Base-by-base conservation (phyloP, 148 eudicot species). In the Fagopyrum tataricum region DNA sequence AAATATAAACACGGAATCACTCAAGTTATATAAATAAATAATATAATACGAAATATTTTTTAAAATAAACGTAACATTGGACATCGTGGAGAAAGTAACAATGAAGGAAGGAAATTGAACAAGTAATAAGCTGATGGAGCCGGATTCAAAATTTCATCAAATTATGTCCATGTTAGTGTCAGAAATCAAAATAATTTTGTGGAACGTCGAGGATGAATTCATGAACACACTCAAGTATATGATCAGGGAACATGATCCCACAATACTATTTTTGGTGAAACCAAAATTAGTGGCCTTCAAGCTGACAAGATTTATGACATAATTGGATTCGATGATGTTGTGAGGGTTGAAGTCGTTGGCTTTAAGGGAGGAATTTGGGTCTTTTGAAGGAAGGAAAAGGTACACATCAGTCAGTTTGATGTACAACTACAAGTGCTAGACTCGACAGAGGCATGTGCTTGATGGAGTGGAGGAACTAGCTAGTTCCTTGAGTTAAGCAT, bases 301-400 rank as follows among this genome's bases (percentile, higher is more conserved):
- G 76, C 52, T 0, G 24, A 58, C 2, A 18, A 4, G 2, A n/a
- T 73, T 41, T 18, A 52, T 0, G 0, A 59, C 0, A 15, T 0
- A 17, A 10, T 73, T 12, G 69, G 69, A 0, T 73, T 15, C 7
- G 17, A 55, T 2, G 41, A 41, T 0, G 5, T 7, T 7, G 0
- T 47, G 7, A 15, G 68, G 2, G 44, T 39, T 0, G 39, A 73
- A 6, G 76, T 47, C 2, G 1, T 17, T 4, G 71, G 76, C 4
- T 74, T 74, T 11, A 26, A 58, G 4, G 71, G 71, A 0, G 76
- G 71, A 0, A 44, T 62, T 6, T 44, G 71, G 77, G 7, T 73
- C 0, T 21, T 41, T 52, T 76, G 76, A 58, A 52, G 51, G 39
- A 24, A 23, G 3, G 53, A 49, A 12, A 13, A 18, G 4, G 17